Evolutionary conservation across 805 yeast species (phyloP), one percentile per base, ranked within the genome.

Genomic region (Lipomyces sp.): DNA sequence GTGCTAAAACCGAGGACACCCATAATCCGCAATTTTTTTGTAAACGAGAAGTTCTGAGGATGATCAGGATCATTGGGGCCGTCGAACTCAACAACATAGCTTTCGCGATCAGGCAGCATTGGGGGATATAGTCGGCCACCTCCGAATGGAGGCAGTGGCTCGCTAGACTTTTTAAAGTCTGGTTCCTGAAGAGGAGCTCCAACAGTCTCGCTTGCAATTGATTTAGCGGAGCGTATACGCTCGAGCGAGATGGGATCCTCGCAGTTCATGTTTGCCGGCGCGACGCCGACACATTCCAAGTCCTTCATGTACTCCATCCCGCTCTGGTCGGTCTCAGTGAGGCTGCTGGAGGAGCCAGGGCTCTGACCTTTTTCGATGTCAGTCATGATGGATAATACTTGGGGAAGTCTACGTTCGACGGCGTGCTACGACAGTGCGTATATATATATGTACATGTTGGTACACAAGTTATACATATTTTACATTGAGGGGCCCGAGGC

Each of bases 21-120:
- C 74, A 87, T 82, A n/a, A 81, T 77, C 8, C 75, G 57, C 0
- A 81, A n/a, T 73, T 87, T 89, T 65, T 78, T 81, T 53, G 63
- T 72, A 51, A 79, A 13, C 0, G 88, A 76, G 94, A 93, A 91
- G 75, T 92, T 92, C 74, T 87, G 87, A 0, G 97, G 97, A 75
- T 87, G 91, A 7, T 78, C 65, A 0, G 96, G 96, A 75, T 92
- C 97, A 58, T 86, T 81, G 0, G 88, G 87, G 0, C 97, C 96
- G 74, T 89, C 89, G 73, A 82, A 91, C 2, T 87, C 83, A 6
- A 92, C 97, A 10, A 85, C 81, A 75, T 87, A 92, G 1, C 79
- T 80, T 30, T 80, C 84, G 56, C 81, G 77, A 58, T 83, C 83
- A 0, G 89, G 89, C 60, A 88, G 80, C 33, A 80, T 62, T 7